These are phyloP conservation scores for Ceratocystis albifundus DNA, from an alignment of 2,329 filamentous ascomycete species.

Conservation along the genomic window DNA sequence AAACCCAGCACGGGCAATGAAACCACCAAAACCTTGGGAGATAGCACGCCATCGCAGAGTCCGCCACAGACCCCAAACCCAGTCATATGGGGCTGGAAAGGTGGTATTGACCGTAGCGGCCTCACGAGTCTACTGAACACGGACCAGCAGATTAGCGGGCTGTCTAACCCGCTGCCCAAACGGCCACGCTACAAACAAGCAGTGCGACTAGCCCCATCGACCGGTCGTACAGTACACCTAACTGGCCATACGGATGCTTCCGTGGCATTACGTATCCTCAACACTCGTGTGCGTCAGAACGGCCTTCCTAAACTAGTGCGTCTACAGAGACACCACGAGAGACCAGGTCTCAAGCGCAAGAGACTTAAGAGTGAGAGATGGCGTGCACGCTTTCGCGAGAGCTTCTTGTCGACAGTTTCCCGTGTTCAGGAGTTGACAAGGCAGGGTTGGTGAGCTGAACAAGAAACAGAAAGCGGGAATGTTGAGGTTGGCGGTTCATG, in stretches of 20 bases:
- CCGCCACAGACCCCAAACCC: constrained; percentile 19
- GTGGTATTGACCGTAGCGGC: constrained; percentile 30
- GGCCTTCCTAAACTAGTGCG: constrained; percentile 44
- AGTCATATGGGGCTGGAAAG: constrained; percentile 19
- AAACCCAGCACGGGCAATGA: not conserved
- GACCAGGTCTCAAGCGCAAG: constrained; percentile 66
- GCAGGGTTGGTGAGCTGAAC: constrained; percentile 60
- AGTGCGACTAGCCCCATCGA: constrained; percentile 34
- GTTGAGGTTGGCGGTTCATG: not conserved
- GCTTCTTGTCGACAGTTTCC: constrained; percentile 52
- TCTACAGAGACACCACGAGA: constrained; percentile 60
- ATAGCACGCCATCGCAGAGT: constrained; percentile 1
- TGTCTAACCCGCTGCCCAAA: not conserved
- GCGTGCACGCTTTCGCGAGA: constrained; percentile 54
- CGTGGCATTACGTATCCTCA: constrained; percentile 36
- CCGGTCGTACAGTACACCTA: constrained; percentile 37
- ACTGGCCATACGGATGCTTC: constrained; percentile 35
- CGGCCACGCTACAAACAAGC: constrained; percentile 22
- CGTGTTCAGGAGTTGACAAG: constrained; percentile 58
- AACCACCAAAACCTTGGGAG: not conserved
- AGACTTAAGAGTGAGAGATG: constrained; percentile 58
- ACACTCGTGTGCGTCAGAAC: constrained; percentile 39
- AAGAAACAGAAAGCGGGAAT: not conserved
- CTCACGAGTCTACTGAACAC: constrained; percentile 25
- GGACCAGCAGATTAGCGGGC: constrained; percentile 20